phyloP scores from a whole-genome alignment of 208 protist genomes.

The Acanthamoeba royreba region DNA sequence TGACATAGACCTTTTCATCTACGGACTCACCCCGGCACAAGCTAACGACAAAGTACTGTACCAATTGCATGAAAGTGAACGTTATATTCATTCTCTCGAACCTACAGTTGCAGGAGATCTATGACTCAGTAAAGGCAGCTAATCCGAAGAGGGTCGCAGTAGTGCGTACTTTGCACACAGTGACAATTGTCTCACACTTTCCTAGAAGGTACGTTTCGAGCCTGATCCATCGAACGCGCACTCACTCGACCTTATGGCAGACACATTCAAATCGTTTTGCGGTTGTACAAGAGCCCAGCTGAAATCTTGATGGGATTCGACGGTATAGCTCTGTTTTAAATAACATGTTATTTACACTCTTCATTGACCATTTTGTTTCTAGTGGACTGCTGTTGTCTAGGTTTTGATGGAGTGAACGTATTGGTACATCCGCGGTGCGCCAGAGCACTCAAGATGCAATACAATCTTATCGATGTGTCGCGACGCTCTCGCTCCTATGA shows the following conservation, averaged over 20 bases:
- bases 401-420: conserved; percentile 63
- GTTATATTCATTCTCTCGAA: neutral
- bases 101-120: neutral
- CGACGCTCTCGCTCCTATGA: conserved; percentile 70
- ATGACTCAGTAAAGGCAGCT: neutral
- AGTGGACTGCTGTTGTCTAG: conserved; percentile 64
- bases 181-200: neutral
- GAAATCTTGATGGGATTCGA: conserved; percentile 72
- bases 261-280: conserved; percentile 69
- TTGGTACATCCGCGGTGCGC: conserved; percentile 20
- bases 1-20: conserved; percentile 12
- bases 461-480: conserved; percentile 58
- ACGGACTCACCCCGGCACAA: neutral
- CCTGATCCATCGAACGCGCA: neutral
- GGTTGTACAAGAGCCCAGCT: conserved; percentile 66
- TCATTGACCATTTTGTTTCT: neutral
- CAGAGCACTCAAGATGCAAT: neutral
- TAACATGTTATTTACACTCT: too few relatives aligned
- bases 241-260: neutral
- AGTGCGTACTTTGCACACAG: neutral
- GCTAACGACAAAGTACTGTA: neutral
- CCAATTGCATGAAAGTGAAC: too few relatives aligned
- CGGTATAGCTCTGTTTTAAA: too few relatives aligned
- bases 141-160: neutral
- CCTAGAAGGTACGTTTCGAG: neutral